Evolutionary conservation across 2,329 filamentous ascomycete genomes (phyloP).

Genomic region (Aspergillus sp.): DNA sequence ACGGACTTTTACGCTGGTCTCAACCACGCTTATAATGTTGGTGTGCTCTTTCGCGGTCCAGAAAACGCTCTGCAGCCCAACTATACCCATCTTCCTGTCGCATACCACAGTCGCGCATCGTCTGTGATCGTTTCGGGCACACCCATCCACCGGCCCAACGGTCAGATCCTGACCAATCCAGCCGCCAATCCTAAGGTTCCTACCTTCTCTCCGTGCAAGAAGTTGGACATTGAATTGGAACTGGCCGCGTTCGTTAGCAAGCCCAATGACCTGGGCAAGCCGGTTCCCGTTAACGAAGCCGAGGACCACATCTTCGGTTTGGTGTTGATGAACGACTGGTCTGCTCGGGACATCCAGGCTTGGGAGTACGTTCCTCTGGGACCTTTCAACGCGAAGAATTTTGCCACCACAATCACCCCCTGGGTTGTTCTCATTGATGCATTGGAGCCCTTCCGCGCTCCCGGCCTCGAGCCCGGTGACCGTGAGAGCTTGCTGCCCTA

Average conservation of each 20-base stretch:
- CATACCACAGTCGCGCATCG: constrained; percentile 72
- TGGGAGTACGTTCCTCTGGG: constrained; percentile 82
- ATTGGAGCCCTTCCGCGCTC: constrained; percentile 58
- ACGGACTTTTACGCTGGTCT: constrained; percentile 79
- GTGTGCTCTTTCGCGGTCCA: constrained; percentile 64
- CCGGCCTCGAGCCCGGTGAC: constrained; percentile 48
- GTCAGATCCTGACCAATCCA: constrained; percentile 65
- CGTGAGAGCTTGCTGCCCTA: constrained; percentile 54
- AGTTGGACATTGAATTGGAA: constrained; percentile 74
- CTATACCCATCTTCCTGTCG: constrained; percentile 74
- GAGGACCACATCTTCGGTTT: constrained; percentile 69
- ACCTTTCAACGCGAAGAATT: constrained; percentile 79
- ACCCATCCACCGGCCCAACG: constrained; percentile 63
- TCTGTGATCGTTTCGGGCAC: constrained; percentile 70
- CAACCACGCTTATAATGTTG: constrained; percentile 70
- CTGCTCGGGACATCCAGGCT: constrained; percentile 70
- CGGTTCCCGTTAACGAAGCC: constrained; percentile 57
- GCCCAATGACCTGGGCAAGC: constrained; percentile 57
- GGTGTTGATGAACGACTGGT: constrained; percentile 84
- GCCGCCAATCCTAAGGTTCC: constrained; percentile 56
- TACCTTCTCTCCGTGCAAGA: constrained; percentile 56
- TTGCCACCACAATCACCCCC: constrained; percentile 67
- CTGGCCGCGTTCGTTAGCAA: constrained; percentile 67
- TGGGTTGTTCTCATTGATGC: constrained; percentile 76
- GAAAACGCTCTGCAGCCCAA: constrained; percentile 71